phyloP scores from a whole-genome alignment of 2,329 filamentous ascomycete genomes.

The Saccharata proteae region DNA sequence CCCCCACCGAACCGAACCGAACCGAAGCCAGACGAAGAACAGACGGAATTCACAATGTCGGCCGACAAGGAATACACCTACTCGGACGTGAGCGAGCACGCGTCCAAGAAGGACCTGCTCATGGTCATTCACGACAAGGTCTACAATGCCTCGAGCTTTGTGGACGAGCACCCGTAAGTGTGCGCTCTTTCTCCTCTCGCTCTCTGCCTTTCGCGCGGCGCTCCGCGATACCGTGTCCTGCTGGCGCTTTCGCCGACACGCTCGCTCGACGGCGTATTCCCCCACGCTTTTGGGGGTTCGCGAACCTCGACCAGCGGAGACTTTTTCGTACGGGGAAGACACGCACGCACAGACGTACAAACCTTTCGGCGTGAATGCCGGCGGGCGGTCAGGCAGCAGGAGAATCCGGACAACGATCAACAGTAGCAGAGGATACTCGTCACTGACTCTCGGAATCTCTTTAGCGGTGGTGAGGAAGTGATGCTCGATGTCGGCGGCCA shows the following conservation, averaged over 20 bases:
- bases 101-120: slow-evolving; percentile 76
- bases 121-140: slow-evolving; percentile 93
- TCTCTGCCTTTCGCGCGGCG: background rate
- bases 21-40: too few species aligned
- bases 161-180: slow-evolving; percentile 89
- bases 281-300: too few species aligned
- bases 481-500: slow-evolving; percentile 90
- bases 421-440: too few species aligned
- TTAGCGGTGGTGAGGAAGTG: slow-evolving; percentile 94
- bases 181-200: slow-evolving; percentile 7
- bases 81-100: slow-evolving; percentile 28
- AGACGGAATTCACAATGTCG: slow-evolving; percentile 23
- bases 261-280: too few species aligned
- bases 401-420: too few species aligned
- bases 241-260: too few species aligned
- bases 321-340: too few species aligned
- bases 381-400: too few species aligned
- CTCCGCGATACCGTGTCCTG: too few species aligned
- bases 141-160: slow-evolving; percentile 78
- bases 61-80: slow-evolving; percentile 28
- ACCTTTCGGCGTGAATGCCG: background rate
- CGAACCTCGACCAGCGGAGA: too few species aligned
- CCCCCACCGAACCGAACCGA: too few species aligned
- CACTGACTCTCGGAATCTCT: background rate
- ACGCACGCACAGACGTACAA: background rate